These are phyloP conservation scores for Beauveria sp. DNA, from an alignment of 2,329 filamentous ascomycete genomes.

Conservation along the genomic window DNA sequence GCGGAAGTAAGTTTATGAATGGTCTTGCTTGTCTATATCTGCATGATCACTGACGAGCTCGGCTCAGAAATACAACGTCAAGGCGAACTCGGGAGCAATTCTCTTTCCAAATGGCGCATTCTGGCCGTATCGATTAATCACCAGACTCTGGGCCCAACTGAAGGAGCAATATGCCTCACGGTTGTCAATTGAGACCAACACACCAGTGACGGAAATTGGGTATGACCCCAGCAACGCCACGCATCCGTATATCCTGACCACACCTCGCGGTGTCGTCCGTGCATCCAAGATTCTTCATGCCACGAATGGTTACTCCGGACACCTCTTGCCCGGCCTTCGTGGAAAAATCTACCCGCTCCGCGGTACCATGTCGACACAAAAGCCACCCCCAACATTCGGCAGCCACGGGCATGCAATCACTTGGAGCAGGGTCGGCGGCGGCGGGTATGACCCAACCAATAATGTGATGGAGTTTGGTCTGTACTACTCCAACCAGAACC, in stretches of 20 bases:
- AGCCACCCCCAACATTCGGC: slow-evolving; percentile 22
- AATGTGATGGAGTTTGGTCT: slow-evolving; percentile 26
- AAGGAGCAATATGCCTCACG: slow-evolving; percentile 17
- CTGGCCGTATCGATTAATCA: slow-evolving; percentile 41
- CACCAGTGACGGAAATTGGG: slow-evolving; percentile 21
- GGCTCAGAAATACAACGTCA: slow-evolving; percentile 18
- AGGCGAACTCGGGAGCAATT: slow-evolving; percentile 22
- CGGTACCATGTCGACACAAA: slow-evolving; percentile 42
- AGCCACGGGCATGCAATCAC: slow-evolving; percentile 26
- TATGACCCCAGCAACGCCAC: slow-evolving; percentile 7
- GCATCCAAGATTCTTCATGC: slow-evolving; percentile 46
- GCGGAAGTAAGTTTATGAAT: background rate
- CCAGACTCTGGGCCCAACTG: slow-evolving; percentile 30
- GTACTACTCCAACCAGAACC: slow-evolving; percentile 21
- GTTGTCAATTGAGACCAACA: slow-evolving; percentile 31
- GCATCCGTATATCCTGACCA: slow-evolving; percentile 34
- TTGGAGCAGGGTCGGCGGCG: slow-evolving; percentile 38
- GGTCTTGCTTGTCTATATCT: background rate
- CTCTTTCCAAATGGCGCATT: slow-evolving; percentile 28
- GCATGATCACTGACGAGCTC: background rate
- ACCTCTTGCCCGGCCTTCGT: slow-evolving; percentile 40
- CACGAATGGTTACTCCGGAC: slow-evolving; percentile 44
- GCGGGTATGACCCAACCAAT: slow-evolving; percentile 38
- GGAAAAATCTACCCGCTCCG: slow-evolving; percentile 35
- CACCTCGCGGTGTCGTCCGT: slow-evolving; percentile 35